phyloP scores from a whole-genome alignment of 2,329 filamentous ascomycete species.

The Nemania sp. region DNA sequence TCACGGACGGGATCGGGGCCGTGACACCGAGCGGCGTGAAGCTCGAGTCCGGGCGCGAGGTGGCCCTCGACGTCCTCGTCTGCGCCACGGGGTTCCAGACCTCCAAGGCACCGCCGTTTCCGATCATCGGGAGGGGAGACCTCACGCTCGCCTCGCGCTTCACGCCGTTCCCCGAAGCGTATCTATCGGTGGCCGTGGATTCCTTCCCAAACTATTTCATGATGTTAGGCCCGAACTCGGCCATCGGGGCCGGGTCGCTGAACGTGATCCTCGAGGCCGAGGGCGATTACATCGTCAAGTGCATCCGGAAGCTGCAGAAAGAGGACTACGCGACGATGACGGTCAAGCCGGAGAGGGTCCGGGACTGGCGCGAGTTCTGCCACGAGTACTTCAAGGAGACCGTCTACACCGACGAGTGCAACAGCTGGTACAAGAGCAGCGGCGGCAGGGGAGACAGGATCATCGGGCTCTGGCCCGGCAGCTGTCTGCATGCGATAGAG shows the following conservation, averaged over 20 bases:
- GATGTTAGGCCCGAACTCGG: conserved; percentile 54
- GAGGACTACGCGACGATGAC: conserved; percentile 51
- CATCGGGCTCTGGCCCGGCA: conserved; percentile 52
- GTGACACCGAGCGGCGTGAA: conserved; percentile 45
- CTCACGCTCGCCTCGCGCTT: conserved; percentile 47
- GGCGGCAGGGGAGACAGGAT: conserved; percentile 46
- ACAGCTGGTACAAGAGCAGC: conserved; percentile 58
- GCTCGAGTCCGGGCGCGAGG: conserved; percentile 34
- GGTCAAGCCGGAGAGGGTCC: conserved; percentile 49
- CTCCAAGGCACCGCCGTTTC: conserved; percentile 47
- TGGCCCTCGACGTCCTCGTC: conserved; percentile 52
- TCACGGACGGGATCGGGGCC: conserved; percentile 41
- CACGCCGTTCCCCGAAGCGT: conserved; percentile 45
- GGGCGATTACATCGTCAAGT: conserved; percentile 53
- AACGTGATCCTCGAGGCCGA: conserved; percentile 53
- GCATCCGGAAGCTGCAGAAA: conserved; percentile 53
- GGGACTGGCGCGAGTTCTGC: conserved; percentile 53
- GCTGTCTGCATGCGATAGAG: conserved; percentile 50
- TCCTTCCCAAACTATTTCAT: conserved; percentile 56
- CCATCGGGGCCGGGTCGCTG: conserved; percentile 52
- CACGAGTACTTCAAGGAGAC: conserved; percentile 53
- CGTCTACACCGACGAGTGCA: conserved; percentile 54
- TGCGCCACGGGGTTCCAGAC: conserved; percentile 54
- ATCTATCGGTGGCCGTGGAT: conserved; percentile 52
- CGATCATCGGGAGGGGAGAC: conserved; percentile 46